Base-by-base conservation (phyloP, 176 grass and related monocot species). In the Carex myosuroides region DNA sequence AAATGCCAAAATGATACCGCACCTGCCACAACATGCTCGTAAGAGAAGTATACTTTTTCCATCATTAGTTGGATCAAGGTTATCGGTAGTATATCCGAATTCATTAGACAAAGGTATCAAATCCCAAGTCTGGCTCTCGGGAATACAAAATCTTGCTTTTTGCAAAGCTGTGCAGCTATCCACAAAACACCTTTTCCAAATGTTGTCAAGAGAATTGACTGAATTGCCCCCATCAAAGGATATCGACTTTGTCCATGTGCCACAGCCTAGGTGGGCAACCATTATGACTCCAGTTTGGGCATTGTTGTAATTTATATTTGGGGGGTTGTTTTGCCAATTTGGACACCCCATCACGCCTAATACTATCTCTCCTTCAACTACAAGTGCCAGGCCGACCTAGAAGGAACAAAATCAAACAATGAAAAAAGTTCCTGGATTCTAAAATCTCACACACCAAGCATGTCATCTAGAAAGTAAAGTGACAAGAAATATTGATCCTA, bases 121-220 rank as follows among this genome's bases (percentile, higher is more conserved):
- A 77, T 98, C 85, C 95, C 95, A 98, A 41, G 87, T 90, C 85
- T 98, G 92, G 85, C 92, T 98, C 81, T 98, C 95, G 59, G 92
- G 91, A 84, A 98, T 94, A 86, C 95, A 98, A 87, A 91, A 94
- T 13, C 84, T 67, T 55, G 92, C 92, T 80, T 83, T 82, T 57
- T 94, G 87, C 32, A 90, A 85, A 85, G 87, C 72, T 32, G 77
- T 84, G 70, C 86, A 94, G 30, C 72, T 13, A 84, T 98, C 92
- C 48, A 94, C 95, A 89, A 91, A 94, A 55, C 92, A 93, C 87
- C 89, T 90, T 79, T 90, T 74, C 95, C 95, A 98, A 87, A 87
- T 53, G 66, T 85, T 83, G 7, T 66, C 72, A 73, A 53, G 72
- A 10, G 17, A 68, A 57, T 56, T 68, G 46, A 54, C 44, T 18